A percentile compares a stretch with the other conserved stretches of the same genome.
Conservation (phyloP, 2,329 filamentous ascomycete genomes). For the Ophiobolus disseminans region DNA sequence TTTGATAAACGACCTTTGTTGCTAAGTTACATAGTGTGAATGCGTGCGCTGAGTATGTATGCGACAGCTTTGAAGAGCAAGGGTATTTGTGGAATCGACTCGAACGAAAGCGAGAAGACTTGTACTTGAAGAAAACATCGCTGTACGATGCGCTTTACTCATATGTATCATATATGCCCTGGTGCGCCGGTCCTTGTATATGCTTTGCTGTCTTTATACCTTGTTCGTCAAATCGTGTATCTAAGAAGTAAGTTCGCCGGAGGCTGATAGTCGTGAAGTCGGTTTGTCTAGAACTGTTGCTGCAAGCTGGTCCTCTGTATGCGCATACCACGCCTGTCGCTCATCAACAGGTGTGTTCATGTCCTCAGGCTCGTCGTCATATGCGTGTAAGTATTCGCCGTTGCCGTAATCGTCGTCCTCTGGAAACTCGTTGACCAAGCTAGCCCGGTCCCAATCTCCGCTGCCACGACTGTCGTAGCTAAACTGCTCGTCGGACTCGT, state of each 20-base stretch:
- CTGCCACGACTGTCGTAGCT: conserved; percentile 23
- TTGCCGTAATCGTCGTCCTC: conserved; percentile 7
- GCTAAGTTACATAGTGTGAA: too few species aligned
- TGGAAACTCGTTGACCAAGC: conserved; percentile 19
- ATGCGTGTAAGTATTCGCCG: conserved; percentile 10
- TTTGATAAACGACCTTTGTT: too few species aligned
- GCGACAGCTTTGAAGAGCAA: neutral
- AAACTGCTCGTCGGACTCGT: conserved; percentile 14
- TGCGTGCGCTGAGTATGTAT: neutral
- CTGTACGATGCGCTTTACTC: too few species aligned
- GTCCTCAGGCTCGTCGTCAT: conserved; percentile 30
- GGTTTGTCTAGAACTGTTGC: neutral
- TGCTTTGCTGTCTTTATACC: too few species aligned
- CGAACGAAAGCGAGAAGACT: too few species aligned
- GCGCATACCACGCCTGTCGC: conserved; percentile 5
- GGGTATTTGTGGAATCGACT: too few species aligned
- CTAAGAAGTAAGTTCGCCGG: neutral
- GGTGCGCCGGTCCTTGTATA: too few species aligned
- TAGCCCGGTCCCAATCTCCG: conserved; percentile 20
- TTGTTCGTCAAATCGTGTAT: too few species aligned
- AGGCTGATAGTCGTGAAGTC: neutral
- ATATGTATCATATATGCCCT: too few species aligned
- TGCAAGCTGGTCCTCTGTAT: neutral
- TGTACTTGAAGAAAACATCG: too few species aligned
- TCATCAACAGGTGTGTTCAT: conserved; percentile 24